Conservation (phyloP, 148 eudicot genomes). For the Chenopodium formosanum region DNA sequence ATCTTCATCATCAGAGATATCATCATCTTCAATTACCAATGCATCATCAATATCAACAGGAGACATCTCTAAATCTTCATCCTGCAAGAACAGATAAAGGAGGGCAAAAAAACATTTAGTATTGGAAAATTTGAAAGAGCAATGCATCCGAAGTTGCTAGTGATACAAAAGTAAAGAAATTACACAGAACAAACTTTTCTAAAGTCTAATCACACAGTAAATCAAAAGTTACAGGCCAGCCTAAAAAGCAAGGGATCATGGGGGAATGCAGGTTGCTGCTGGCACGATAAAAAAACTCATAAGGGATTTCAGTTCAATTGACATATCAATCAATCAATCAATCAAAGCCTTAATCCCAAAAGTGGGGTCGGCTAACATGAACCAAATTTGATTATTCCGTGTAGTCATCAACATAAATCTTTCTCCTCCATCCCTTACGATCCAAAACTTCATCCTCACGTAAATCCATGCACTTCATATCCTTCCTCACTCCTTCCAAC, state of each 20-base stretch:
- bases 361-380: too few relatives aligned
- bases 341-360: too few relatives aligned
- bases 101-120: background rate
- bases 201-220: background rate
- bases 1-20: conserved; percentile 86
- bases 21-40: conserved; percentile 91
- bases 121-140: background rate
- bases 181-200: background rate
- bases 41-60: conserved; percentile 90
- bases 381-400: too few relatives aligned
- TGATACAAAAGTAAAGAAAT: background rate
- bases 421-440: too few relatives aligned
- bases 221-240: background rate
- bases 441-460: too few relatives aligned
- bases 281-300: background rate
- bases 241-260: background rate
- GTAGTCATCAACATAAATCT: too few relatives aligned
- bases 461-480: too few relatives aligned
- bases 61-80: conserved; percentile 86
- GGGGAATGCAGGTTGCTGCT: background rate
- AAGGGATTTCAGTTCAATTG: background rate
- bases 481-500: too few relatives aligned
- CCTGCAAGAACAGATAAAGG: conserved; percentile 45
- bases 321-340: too few relatives aligned
- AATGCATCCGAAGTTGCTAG: background rate